These are phyloP conservation scores for Trichoderma sp. DNA, from an alignment of 2,329 filamentous ascomycete genomes.

Conservation along the genomic window DNA sequence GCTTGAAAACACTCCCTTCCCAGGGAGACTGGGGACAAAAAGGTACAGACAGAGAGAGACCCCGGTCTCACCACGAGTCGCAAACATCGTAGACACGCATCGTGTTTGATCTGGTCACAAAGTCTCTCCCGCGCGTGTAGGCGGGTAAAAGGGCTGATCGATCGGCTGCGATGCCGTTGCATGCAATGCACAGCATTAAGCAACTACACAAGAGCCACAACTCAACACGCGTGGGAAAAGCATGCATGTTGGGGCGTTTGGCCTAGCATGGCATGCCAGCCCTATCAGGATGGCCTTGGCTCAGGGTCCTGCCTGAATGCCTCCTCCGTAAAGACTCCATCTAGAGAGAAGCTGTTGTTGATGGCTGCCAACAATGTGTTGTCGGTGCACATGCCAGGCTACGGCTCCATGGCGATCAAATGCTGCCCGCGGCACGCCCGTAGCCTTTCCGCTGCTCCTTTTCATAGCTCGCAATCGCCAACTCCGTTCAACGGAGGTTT, in stretches of 20 bases:
- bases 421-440: neutral
- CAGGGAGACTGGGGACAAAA: neutral
- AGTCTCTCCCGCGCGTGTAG: conserved; percentile 2
- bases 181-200: neutral
- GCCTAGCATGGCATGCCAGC: conserved; percentile 19
- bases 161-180: conserved; percentile 3
- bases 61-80: neutral
- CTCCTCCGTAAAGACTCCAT: neutral
- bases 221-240: neutral
- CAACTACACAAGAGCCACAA: neutral
- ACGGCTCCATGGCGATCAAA: neutral
- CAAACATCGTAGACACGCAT: conserved; percentile 19
- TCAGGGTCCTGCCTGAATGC: neutral
- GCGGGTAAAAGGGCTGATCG: conserved; percentile 1
- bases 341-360: neutral
- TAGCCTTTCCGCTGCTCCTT: neutral
- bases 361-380: neutral
- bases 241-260: neutral
- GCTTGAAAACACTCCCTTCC: neutral
- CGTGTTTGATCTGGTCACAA: neutral
- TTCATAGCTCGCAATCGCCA: neutral
- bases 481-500: neutral
- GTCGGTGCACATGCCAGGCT: conserved; percentile 8
- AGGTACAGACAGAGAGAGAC: conserved; percentile 11
- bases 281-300: conserved; percentile 7